A percentile compares a stretch with the other conserved stretches of the same genome.
Evolutionary conservation across 208 protist species (phyloP).

Genomic region (Porcisia deanei): DNA sequence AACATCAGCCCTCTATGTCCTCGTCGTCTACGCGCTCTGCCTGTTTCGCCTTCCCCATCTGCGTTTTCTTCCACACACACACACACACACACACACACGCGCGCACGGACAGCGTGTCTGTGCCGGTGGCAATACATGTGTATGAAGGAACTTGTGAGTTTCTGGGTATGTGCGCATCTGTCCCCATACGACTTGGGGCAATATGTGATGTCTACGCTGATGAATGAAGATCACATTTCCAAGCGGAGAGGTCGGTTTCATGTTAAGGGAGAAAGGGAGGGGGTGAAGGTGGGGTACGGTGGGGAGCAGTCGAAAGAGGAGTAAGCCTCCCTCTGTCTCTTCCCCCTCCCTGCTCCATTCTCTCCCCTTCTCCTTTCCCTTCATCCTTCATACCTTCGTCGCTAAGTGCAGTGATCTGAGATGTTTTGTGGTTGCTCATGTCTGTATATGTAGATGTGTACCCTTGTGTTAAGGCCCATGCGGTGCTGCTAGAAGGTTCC

Average conservation of each 20-base stretch:
- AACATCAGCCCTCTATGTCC: background rate
- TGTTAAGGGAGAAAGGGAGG: background rate
- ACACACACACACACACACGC: background rate
- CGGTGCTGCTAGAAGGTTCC: background rate
- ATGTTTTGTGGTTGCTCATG: constrained; percentile 4
- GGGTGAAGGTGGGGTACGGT: background rate
- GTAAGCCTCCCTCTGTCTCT: too few species aligned
- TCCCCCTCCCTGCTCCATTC: background rate
- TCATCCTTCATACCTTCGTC: constrained; percentile 20
- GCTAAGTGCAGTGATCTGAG: constrained; percentile 44
- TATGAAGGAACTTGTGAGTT: background rate
- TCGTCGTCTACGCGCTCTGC: background rate
- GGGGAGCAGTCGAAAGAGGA: background rate
- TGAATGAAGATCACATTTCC: constrained; percentile 36
- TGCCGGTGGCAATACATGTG: background rate
- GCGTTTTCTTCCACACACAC: too few species aligned
- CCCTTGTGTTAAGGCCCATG: background rate
- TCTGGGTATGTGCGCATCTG: background rate
- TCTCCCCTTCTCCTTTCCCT: background rate
- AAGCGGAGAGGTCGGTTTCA: constrained; percentile 29
- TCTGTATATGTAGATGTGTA: constrained; percentile 2
- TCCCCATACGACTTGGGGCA: background rate
- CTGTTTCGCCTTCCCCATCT: background rate
- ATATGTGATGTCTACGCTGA: background rate
- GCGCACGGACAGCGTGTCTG: background rate